Evolutionary conservation across 2,329 filamentous ascomycete genomes (phyloP).

Genomic region (Fusarium tricinctum): DNA sequence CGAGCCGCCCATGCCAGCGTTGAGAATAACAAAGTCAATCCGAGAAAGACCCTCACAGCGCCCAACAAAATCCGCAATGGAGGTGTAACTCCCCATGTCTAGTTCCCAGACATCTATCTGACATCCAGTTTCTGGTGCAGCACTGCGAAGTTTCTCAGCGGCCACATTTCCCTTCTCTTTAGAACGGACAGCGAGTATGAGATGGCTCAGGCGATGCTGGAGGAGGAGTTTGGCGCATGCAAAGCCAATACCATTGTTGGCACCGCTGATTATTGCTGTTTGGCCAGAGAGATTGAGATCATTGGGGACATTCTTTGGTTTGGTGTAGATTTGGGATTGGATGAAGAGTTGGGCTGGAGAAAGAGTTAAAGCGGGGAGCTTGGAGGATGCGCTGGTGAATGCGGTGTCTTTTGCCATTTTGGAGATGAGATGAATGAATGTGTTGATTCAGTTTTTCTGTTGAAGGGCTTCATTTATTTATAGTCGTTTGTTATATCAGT

Average conservation of each 20-base stretch:
- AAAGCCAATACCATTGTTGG: conserved; percentile 14
- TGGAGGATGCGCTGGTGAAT: conserved; percentile 8
- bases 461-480: no score
- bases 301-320: not conserved
- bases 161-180: not conserved
- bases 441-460: no score
- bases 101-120: conserved; percentile 5
- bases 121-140: rapidly evolving
- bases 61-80: not conserved
- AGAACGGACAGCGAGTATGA: conserved; percentile 9
- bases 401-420: not conserved
- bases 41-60: not conserved
- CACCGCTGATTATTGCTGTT: not conserved
- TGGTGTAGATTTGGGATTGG: conserved; percentile 8
- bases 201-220: not conserved
- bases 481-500: no score
- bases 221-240: conserved; percentile 9
- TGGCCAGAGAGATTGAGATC: not conserved
- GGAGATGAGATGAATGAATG: no score
- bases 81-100: conserved; percentile 3
- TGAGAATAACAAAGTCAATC: conserved; percentile 5
- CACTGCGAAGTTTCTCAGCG: rapidly evolving
- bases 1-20: conserved; percentile 6
- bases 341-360: not conserved
- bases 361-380: conserved; percentile 8